These are phyloP conservation scores for Starmerella etchellsii DNA, from an alignment of 805 yeast genomes.

Conservation along the genomic window DNA sequence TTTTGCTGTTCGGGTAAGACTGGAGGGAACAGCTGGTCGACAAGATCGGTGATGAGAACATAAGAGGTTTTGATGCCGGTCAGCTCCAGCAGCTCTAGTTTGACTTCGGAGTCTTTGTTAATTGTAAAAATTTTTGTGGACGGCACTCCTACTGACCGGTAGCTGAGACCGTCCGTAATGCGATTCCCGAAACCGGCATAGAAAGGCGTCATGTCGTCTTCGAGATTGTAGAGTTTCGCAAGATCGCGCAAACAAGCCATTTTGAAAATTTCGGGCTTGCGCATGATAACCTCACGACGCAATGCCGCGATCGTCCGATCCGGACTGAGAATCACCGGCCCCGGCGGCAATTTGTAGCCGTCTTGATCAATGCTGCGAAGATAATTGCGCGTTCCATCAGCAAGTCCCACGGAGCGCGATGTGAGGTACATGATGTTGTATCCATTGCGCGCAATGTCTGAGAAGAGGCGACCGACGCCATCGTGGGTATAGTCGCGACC, in stretches of 20 bases:
- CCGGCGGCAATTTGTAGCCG: conserved; percentile 60
- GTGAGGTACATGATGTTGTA: conserved; percentile 89
- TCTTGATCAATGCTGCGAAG: conserved; percentile 65
- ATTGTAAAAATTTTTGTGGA: conserved; percentile 90
- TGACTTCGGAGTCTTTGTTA: conserved; percentile 93
- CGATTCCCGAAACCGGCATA: conserved; percentile 96
- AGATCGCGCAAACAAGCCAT: conserved; percentile 93
- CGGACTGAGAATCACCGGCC: conserved; percentile 91
- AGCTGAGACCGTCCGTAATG: conserved; percentile 91
- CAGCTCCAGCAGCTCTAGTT: conserved; percentile 86
- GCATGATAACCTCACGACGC: conserved; percentile 77
- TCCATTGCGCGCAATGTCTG: conserved; percentile 78
- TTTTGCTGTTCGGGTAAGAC: conserved; percentile 27
- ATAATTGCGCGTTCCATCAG: conserved; percentile 81
- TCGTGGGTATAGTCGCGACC: conserved; percentile 98
- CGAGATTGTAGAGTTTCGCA: conserved; percentile 43
- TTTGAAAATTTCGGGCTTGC: conserved; percentile 96
- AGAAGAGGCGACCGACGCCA: conserved; percentile 84
- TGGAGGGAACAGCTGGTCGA: conserved; percentile 96
- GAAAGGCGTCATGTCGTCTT: conserved; percentile 51
- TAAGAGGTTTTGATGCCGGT: conserved; percentile 87
- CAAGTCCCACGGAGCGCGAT: conserved; percentile 90
- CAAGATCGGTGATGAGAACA: conserved; percentile 79
- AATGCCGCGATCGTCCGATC: conserved; percentile 95
- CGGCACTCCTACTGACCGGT: conserved; percentile 86